These are phyloP conservation scores for Termitomyces sp. DNA, from an alignment of 768 basidiomycete genomes.

Conservation along the genomic window DNA sequence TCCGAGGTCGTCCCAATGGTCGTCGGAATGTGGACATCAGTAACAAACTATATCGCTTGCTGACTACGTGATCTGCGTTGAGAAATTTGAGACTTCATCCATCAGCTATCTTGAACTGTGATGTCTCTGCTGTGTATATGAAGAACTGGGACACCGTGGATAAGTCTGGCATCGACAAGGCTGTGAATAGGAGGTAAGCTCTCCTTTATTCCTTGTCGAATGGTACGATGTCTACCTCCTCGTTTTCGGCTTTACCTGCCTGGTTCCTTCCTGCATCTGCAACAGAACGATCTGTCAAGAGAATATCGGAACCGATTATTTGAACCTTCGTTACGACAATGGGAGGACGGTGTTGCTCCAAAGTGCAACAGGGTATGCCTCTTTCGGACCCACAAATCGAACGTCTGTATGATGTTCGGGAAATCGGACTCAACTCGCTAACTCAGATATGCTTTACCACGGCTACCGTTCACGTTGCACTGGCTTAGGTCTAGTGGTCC, in stretches of 20 bases:
- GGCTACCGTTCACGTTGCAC: slow-evolving; percentile 32
- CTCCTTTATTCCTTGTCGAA: slow-evolving; percentile 64
- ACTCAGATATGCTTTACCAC: slow-evolving; percentile 69
- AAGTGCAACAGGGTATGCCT: slow-evolving; percentile 82
- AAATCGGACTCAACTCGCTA: slow-evolving; percentile 4
- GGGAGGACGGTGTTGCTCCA: slow-evolving; percentile 78
- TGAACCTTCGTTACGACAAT: slow-evolving; percentile 69
- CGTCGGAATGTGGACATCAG: slow-evolving; percentile 92
- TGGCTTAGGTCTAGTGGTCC: not conserved
- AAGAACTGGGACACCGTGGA: slow-evolving; percentile 92
- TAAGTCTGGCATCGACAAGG: slow-evolving; percentile 70
- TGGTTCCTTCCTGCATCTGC: slow-evolving; percentile 39
- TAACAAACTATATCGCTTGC: slow-evolving; percentile 74
- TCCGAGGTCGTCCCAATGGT: slow-evolving; percentile 47
- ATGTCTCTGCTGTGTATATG: slow-evolving; percentile 90
- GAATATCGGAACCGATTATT: slow-evolving; percentile 93
- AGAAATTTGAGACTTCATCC: not conserved
- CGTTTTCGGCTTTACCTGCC: not conserved
- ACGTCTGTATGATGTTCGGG: slow-evolving; percentile 18
- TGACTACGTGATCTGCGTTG: slow-evolving; percentile 34
- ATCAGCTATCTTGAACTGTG: slow-evolving; percentile 49
- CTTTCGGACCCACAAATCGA: not conserved
- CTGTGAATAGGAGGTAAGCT: slow-evolving; percentile 89
- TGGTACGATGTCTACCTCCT: slow-evolving; percentile 39
- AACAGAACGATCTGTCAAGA: slow-evolving; percentile 78